phyloP scores from a whole-genome alignment of 208 protist genomes.

The Histomonas meleagridis region DNA sequence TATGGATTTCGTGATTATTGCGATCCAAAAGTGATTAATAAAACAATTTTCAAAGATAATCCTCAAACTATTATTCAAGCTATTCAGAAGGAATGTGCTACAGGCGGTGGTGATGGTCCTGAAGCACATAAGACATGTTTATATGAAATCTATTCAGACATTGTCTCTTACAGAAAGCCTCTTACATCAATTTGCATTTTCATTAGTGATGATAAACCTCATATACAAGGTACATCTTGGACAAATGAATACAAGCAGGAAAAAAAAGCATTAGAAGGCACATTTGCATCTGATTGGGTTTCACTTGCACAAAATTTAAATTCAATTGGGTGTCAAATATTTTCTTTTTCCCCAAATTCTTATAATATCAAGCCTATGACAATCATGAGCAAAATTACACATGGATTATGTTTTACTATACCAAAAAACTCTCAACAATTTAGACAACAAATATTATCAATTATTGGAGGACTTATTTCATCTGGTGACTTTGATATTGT shows the following conservation, averaged over 20 bases:
- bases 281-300: neutral
- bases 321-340: neutral
- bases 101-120: neutral
- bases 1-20: neutral
- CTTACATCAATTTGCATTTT: neutral
- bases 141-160: neutral
- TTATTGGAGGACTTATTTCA: too few relatives aligned
- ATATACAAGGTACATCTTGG: neutral
- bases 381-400: neutral
- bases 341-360: constrained; percentile 2
- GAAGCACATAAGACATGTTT: constrained; percentile 5
- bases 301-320: neutral
- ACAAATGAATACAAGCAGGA: neutral
- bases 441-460: neutral
- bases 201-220: neutral
- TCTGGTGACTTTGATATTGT: neutral
- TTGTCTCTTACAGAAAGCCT: neutral
- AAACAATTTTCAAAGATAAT: neutral
- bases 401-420: neutral
- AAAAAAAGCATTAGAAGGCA: neutral
- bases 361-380: neutral
- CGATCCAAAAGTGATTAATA: neutral
- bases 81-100: neutral
- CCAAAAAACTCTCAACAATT: neutral
- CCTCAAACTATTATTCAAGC: neutral